Percentiles rank a stretch among this genome's conserved stretches.
phyloP scores from a whole-genome alignment of 768 basidiomycete genomes.

The Mycena sanguinolenta region DNA sequence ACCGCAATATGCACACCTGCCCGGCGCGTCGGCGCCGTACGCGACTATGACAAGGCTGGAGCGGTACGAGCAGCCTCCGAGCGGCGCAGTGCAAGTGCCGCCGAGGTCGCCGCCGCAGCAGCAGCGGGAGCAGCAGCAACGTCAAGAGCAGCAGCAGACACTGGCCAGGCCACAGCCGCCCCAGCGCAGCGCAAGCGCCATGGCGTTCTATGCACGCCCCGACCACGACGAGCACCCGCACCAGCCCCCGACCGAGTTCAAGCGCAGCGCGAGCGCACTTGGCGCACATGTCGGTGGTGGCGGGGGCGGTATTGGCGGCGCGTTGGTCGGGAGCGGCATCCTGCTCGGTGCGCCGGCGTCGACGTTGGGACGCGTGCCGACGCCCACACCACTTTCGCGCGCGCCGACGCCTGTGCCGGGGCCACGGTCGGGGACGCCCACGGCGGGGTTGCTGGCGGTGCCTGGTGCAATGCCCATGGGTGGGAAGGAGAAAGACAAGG shows the following conservation, averaged over 20 bases:
- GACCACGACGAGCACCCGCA: not conserved
- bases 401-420: constrained; percentile 40
- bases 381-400: constrained; percentile 29
- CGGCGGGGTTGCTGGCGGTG: constrained; percentile 53
- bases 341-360: constrained; percentile 23
- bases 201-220: not conserved
- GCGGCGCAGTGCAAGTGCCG: not conserved
- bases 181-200: constrained; percentile 26
- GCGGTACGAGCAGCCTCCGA: constrained; percentile 22
- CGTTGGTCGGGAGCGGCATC: constrained; percentile 26
- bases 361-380: constrained; percentile 36
- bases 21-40: constrained; percentile 34
- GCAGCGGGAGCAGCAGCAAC: not conserved
- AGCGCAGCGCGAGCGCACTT: constrained; percentile 26
- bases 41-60: constrained; percentile 31
- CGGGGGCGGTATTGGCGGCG: constrained; percentile 33
- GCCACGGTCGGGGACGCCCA: constrained; percentile 54
- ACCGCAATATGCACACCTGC: constrained; percentile 29
- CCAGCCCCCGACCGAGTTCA: not conserved
- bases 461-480: constrained; percentile 43
- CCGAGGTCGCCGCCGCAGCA: not conserved
- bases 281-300: not conserved
- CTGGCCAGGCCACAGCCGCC: too few relatives aligned
- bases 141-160: not conserved
- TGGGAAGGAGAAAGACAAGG: constrained; percentile 19